Evolutionary conservation across 2,329 filamentous ascomycete genomes (phyloP), one percentile per base, ranked within the genome.

Genomic region (Tolypocladium sp.): DNA sequence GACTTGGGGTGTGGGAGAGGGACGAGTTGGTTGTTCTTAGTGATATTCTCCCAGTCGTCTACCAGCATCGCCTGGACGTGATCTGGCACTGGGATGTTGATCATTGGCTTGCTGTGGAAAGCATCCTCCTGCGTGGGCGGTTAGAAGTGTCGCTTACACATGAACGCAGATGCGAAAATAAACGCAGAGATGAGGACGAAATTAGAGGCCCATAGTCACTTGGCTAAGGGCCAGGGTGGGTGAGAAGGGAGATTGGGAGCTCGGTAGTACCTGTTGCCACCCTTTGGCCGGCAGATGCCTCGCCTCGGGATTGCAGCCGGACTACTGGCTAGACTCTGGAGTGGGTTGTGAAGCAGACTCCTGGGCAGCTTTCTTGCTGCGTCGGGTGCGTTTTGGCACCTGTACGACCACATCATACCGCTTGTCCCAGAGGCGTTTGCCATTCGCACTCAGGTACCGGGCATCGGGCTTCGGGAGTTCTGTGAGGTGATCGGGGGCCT

Each of bases 41-140:
- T 99, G 62, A 99, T 87, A 67, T 97, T 96, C 74, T 99, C 94
- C 94, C 94, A 99, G 73, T 99, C 94, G 71, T 99, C 94, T 27
- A 99, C 94, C 3, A 99, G 84, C 63, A 96, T 82, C 20, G 90
- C 91, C 77, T 97, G 97, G 64, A 99, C 81, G 64, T 89, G 85
- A 70, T 97, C 94, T 0, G 94, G 92, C 63, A 97, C 86, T 56
- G 87, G 82, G 49, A 99, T 83, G 67, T 91, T 90, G 68, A 99
- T 88, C 22, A 91, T 91, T 25, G 93, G 92, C 60, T 92, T 87
- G 63, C 83, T 82, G 69, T 92, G 85, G 71, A 96, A 99, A 5
- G 82, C 79, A 62, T 97, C 94, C 77, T 97, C 94, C 92, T 97
- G 56, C 17, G 33, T 20, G 3, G 58, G 27, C 5, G 22, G 59